Conservation (phyloP, 805 yeast genomes). For the Kregervanrija fluxuum region DNA sequence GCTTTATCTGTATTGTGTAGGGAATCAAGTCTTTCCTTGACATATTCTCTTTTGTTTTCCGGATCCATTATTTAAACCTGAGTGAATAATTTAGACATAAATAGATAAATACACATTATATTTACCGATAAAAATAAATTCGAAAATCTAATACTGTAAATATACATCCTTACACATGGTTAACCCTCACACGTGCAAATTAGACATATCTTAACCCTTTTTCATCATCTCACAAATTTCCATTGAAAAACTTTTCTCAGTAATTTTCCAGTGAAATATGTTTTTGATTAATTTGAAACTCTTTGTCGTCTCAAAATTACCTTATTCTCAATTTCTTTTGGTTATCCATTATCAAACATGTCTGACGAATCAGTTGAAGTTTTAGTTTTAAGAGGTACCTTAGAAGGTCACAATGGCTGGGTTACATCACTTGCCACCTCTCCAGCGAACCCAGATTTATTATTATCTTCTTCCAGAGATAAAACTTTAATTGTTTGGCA, state of each 20-base stretch:
- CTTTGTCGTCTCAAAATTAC: background rate
- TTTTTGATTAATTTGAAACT: background rate
- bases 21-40: constrained; percentile 45
- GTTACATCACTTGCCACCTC: constrained; percentile 98
- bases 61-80: constrained; percentile 4
- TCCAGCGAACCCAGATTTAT: constrained; percentile 95
- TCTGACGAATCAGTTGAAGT: constrained; percentile 73
- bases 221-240: background rate
- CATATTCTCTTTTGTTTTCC: constrained; percentile 22
- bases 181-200: background rate
- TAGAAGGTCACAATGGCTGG: constrained; percentile 95
- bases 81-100: background rate
- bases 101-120: background rate
- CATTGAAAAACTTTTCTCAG: background rate
- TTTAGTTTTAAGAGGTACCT: constrained; percentile 99
- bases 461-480: constrained; percentile 98
- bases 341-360: constrained; percentile 31
- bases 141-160: background rate
- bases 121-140: background rate
- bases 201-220: background rate
- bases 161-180: background rate
- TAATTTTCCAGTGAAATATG: background rate
- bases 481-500: constrained; percentile 98
- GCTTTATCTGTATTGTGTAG: constrained; percentile 44
- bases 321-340: background rate